Evolutionary conservation across 2,329 filamentous ascomycete species (phyloP), one percentile per base, ranked within the genome.

Genomic region (Hortaea werneckii): DNA sequence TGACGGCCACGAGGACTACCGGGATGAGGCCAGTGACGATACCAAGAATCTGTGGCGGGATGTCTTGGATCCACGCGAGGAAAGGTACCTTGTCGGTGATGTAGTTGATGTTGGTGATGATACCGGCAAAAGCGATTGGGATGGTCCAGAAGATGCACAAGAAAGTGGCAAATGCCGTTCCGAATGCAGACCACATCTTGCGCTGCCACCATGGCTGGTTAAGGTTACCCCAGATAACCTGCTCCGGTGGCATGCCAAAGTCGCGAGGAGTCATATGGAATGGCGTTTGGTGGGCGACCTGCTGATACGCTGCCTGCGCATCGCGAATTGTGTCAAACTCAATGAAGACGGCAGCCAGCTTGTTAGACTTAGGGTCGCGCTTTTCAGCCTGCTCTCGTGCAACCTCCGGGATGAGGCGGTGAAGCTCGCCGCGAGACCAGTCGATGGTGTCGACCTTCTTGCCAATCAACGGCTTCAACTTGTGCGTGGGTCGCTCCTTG

Each of bases 381-480:
- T 87, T 84, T 46, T 75, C 72, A 43, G 71, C 73, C 63, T 92
- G 87, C 38, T 80, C 75, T 13, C 74, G 68, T 37, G 82, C 75
- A 28, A 87, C 81, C 51, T 85, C 77, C 1, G 86, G 85, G 35
- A 83, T 79, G 34, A 90, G 73, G 40, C 80, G 79, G 43, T 82
- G 77, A 43, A 95, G 76, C 61, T 89, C 82, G 2, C 74, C 73
- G 37, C 90, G 83, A 50, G 82, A 83, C 80, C 87, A 95, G 50
- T 90, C 80, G 62, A 96, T 94, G 0, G 87, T 90, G 66, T 96
- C 87, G 13, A 94, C 86, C 62, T 90, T 90, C 59, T 85, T 79
- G 53, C 86, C 83, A 53, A 88, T 74, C 32, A 76, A 72, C 58
- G 82, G 83, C 44, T 54, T 54, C 28, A 56, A 46, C 41, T 54